Conservation (phyloP, 805 yeast species). For the Nakazawaea sp. region DNA sequence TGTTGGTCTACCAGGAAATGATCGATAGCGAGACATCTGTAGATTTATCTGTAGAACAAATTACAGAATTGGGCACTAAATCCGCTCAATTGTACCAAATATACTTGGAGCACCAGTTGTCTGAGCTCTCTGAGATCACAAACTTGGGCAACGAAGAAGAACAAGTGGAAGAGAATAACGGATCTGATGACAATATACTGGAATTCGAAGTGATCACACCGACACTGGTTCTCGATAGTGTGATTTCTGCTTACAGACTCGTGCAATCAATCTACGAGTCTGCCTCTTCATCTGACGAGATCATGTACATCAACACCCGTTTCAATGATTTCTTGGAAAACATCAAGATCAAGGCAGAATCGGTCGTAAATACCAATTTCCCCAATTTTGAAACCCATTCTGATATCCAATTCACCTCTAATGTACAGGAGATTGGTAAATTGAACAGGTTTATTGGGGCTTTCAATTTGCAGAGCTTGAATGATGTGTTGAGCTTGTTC, state of each 20-base stretch:
- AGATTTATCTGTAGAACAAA: slow-evolving; percentile 11
- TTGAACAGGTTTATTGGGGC: slow-evolving; percentile 1
- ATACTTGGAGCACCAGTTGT: slow-evolving; percentile 21
- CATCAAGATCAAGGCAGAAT: slow-evolving; percentile 13
- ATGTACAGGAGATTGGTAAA: not conserved
- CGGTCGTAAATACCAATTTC: not conserved
- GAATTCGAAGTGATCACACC: slow-evolving; percentile 20
- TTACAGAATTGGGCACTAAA: not conserved
- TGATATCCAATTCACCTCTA: not conserved
- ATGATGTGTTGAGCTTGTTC: slow-evolving; percentile 33
- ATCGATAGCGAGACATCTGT: slow-evolving; percentile 32
- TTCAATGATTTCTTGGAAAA: slow-evolving; percentile 10
- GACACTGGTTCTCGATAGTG: slow-evolving; percentile 19
- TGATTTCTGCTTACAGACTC: slow-evolving; percentile 20
- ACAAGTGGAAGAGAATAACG: not conserved
- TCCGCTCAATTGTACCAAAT: slow-evolving; percentile 16
- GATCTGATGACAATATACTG: slow-evolving; percentile 1
- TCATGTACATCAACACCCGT: not conserved
- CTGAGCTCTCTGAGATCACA: slow-evolving; percentile 22
- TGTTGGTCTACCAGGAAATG: slow-evolving; percentile 38
- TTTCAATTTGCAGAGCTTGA: slow-evolving; percentile 36
- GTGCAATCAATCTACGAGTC: slow-evolving; percentile 21
- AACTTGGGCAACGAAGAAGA: slow-evolving; percentile 14
- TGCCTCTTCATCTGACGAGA: slow-evolving; percentile 9
- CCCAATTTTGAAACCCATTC: not conserved